Conservation (phyloP, 805 yeast species). For the Yarrowia porcina region DNA sequence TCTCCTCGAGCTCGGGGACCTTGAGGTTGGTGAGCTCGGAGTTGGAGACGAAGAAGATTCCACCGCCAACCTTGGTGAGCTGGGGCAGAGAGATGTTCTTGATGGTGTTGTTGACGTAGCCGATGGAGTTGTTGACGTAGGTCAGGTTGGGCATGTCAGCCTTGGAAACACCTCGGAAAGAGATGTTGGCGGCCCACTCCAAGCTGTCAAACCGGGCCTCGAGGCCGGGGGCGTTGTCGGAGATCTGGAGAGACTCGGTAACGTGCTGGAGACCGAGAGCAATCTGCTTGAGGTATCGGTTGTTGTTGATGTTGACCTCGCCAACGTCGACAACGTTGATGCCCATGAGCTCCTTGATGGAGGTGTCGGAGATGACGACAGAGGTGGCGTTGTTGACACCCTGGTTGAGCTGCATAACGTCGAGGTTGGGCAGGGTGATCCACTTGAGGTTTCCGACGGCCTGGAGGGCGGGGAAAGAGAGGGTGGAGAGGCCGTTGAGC, state of each 20-base stretch:
- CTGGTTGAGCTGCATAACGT: constrained; percentile 59
- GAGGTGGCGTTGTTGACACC: constrained; percentile 73
- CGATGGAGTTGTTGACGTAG: constrained; percentile 74
- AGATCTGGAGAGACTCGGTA: constrained; percentile 68
- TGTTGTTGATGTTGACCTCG: constrained; percentile 76
- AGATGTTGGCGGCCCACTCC: constrained; percentile 81
- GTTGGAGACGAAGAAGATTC: constrained; percentile 74
- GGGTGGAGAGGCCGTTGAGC: constrained; percentile 62
- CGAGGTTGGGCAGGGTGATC: constrained; percentile 83
- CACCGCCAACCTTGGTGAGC: constrained; percentile 69
- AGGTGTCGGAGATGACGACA: constrained; percentile 49
- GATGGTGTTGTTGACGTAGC: constrained; percentile 71
- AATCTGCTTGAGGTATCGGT: constrained; percentile 62
- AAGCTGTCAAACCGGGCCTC: constrained; percentile 53
- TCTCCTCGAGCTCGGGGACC: constrained; percentile 62
- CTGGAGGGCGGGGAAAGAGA: constrained; percentile 73
- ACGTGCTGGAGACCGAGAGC: constrained; percentile 70
- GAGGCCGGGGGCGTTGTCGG: constrained; percentile 80
- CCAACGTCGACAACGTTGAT: constrained; percentile 40
- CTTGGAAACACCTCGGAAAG: constrained; percentile 75
- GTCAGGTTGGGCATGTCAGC: constrained; percentile 67
- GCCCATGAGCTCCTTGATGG: constrained; percentile 42
- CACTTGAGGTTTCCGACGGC: constrained; percentile 73
- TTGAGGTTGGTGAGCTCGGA: constrained; percentile 63
- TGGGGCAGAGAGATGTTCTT: constrained; percentile 40